phyloP scores from a whole-genome alignment of 805 yeast genomes.

The Wickerhamiella kurtzmanii region DNA sequence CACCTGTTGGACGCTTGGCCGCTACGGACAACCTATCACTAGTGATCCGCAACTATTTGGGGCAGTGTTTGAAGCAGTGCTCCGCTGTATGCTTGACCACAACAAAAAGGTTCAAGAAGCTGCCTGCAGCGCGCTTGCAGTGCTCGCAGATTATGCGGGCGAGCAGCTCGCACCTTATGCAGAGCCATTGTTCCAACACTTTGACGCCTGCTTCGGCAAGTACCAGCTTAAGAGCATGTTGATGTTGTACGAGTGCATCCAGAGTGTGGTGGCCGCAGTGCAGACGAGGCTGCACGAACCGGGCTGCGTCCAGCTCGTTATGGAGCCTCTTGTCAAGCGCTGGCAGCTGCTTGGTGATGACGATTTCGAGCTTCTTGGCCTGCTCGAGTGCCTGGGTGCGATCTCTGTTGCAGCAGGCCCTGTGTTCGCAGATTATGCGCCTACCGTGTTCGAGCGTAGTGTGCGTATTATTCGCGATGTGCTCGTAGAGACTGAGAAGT shows the following conservation, averaged over 20 bases:
- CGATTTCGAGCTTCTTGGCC: constrained; percentile 80
- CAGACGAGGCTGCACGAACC: constrained; percentile 45
- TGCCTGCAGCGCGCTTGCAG: constrained; percentile 77
- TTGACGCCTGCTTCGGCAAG: constrained; percentile 55
- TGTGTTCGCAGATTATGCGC: constrained; percentile 75
- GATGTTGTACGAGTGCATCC: constrained; percentile 78
- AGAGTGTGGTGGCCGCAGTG: constrained; percentile 70
- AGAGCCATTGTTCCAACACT: constrained; percentile 53
- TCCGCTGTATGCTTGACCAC: constrained; percentile 61
- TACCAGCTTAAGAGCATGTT: constrained; percentile 77
- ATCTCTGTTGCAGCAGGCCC: constrained; percentile 82
- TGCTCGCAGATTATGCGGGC: constrained; percentile 67
- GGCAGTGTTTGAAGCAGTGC: constrained; percentile 66
- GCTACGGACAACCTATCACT: constrained; percentile 71
- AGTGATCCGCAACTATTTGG: constrained; percentile 51
- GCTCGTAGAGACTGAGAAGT: constrained; percentile 50
- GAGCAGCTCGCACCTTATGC: constrained; percentile 46
- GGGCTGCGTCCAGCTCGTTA: constrained; percentile 42
- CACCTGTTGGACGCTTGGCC: constrained; percentile 87
- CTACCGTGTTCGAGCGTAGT: constrained; percentile 72
- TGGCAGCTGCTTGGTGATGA: constrained; percentile 69
- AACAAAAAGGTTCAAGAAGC: constrained; percentile 93
- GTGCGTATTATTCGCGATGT: constrained; percentile 53
- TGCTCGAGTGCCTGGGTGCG: constrained; percentile 82
- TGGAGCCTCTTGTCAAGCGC: constrained; percentile 71